phyloP scores from a whole-genome alignment of 169 alveolate species.

The Plasmodium berghei region DNA sequence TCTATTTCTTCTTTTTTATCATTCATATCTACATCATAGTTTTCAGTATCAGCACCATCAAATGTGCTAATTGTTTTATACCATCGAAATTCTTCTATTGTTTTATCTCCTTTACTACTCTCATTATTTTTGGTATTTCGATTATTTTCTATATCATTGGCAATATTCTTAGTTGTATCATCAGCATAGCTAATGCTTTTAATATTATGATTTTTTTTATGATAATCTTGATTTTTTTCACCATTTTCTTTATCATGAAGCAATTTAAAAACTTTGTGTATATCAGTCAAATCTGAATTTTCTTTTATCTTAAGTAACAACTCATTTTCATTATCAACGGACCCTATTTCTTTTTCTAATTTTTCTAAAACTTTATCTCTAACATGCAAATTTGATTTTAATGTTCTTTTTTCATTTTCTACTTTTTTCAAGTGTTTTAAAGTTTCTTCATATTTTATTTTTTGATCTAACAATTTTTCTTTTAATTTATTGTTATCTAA shows the following conservation, averaged over 20 bases:
- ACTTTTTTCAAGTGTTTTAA: conserved; percentile 68
- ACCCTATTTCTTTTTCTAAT: conserved; percentile 70
- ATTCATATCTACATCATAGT: not conserved
- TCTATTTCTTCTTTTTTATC: conserved; percentile 9
- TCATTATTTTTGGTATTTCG: not conserved
- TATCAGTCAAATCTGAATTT: conserved; percentile 36
- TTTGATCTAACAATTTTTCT: conserved; percentile 64
- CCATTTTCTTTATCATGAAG: conserved; percentile 24
- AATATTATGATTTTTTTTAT: conserved; percentile 17
- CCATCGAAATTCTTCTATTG: conserved; percentile 33
- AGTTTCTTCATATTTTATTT: conserved; percentile 75
- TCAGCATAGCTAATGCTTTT: not conserved
- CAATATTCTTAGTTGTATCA: not conserved
- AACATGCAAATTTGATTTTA: conserved; percentile 54
- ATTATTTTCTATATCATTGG: not conserved
- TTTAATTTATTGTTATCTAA: conserved; percentile 52
- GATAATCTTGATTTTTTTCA: not conserved
- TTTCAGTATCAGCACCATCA: not conserved
- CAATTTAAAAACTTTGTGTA: conserved; percentile 53
- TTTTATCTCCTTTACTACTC: not conserved
- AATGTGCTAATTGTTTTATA: conserved; percentile 23
- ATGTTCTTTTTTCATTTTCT: conserved; percentile 61
- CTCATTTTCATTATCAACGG: conserved; percentile 68
- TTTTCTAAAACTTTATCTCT: conserved; percentile 68
- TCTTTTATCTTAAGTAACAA: conserved; percentile 33